phyloP scores from a whole-genome alignment of 805 yeast genomes.

The Lipomyces sp. region DNA sequence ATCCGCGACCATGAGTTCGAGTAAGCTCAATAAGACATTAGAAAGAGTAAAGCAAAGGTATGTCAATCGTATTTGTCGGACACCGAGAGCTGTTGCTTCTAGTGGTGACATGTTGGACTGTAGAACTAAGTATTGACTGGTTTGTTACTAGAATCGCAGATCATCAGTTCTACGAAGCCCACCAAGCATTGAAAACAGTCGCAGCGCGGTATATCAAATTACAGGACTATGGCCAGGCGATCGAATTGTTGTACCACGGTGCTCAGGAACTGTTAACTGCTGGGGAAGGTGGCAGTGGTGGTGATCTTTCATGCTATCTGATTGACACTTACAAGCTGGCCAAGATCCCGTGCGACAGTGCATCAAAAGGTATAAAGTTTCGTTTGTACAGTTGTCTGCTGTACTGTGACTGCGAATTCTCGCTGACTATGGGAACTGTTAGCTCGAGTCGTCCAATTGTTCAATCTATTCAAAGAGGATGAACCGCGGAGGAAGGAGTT shows the following conservation, averaged over 20 bases:
- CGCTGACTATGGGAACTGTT: background rate
- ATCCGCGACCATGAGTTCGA: conserved; percentile 5
- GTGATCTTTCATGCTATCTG: conserved; percentile 74
- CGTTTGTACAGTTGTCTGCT: conserved; percentile 23
- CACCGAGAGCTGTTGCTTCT: conserved; percentile 1
- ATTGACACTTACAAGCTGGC: conserved; percentile 69
- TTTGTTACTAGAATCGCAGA: conserved; percentile 57
- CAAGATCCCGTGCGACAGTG: conserved; percentile 50
- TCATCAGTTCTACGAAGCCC: conserved; percentile 91
- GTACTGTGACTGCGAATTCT: background rate
- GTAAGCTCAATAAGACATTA: conserved; percentile 14
- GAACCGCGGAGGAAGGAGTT: conserved; percentile 72
- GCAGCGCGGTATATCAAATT: conserved; percentile 79
- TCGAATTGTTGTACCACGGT: conserved; percentile 73
- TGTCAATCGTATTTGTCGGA: background rate
- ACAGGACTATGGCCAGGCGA: conserved; percentile 70
- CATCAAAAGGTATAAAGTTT: conserved; percentile 49
- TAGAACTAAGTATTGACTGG: background rate
- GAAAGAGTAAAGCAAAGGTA: conserved; percentile 19
- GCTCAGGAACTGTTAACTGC: conserved; percentile 69
- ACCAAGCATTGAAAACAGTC: conserved; percentile 89
- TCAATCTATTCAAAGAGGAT: conserved; percentile 51
- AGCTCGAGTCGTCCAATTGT: conserved; percentile 52
- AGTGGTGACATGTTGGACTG: no score
- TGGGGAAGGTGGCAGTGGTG: conserved; percentile 77